Evolutionary conservation across 1,284 basidiomycete genomes (phyloP).

Genomic region (Pseudozyma thailandica): DNA sequence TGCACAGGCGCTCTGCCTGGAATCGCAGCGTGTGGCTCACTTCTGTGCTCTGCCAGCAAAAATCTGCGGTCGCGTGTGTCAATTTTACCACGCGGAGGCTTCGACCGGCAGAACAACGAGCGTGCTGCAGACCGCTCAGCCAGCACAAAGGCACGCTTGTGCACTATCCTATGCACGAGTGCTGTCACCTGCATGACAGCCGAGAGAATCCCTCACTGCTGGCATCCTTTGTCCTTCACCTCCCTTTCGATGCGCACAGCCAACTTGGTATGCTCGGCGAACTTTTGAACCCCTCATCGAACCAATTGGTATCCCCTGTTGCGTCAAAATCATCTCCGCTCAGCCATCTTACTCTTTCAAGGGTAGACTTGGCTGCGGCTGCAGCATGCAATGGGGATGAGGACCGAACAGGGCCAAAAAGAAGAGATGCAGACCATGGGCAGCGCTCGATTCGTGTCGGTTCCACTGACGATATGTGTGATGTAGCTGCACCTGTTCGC

Average conservation of each 20-base stretch:
- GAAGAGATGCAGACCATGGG: too few relatives aligned
- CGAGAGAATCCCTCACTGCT: not conserved
- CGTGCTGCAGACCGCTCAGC: too few relatives aligned
- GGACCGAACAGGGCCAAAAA: too few relatives aligned
- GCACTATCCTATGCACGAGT: not conserved
- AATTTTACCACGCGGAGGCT: not conserved
- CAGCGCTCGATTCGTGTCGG: too few relatives aligned
- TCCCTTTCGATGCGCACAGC: not conserved
- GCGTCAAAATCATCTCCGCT: too few relatives aligned
- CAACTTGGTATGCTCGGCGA: not conserved
- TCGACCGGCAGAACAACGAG: too few relatives aligned
- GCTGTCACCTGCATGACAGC: not conserved
- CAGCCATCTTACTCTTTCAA: too few relatives aligned
- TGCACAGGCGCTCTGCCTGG: not conserved
- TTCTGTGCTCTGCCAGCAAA: not conserved
- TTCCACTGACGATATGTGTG: too few relatives aligned
- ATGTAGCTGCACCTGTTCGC: not conserved
- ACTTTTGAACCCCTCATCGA: not conserved
- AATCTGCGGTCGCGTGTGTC: not conserved
- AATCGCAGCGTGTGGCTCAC: not conserved
- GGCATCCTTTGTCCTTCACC: not conserved
- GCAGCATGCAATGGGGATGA: too few relatives aligned
- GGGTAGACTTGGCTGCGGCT: too few relatives aligned
- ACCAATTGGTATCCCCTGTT: not conserved
- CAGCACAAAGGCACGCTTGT: too few relatives aligned